Conservation (phyloP, 192 early-diverging fungal species). For the Pilobolus umbonatus region DNA sequence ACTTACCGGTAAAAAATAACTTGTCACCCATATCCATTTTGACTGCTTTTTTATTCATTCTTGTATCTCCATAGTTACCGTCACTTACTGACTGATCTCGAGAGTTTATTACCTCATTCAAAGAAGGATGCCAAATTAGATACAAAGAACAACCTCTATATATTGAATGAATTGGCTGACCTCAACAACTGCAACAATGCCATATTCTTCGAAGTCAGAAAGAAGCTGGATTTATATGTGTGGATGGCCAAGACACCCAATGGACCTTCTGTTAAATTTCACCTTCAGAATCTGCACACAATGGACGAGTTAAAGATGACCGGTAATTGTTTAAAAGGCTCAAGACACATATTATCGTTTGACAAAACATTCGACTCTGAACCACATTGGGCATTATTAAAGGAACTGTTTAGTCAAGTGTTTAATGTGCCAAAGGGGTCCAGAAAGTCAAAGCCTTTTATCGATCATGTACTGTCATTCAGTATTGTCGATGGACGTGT, state of each 20-base stretch:
- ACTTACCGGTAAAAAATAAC: constrained; percentile 58
- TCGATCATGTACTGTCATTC: constrained; percentile 92
- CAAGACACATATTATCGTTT: constrained; percentile 92
- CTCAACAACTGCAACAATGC: constrained; percentile 98
- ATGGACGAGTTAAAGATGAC: constrained; percentile 99
- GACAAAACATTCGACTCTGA: constrained; percentile 86
- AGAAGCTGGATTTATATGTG: constrained; percentile 89
- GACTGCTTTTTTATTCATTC: no score
- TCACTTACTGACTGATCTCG: constrained; percentile 88
- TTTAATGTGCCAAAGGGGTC: constrained; percentile 87
- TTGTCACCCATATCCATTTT: not conserved
- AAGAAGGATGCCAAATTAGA: constrained; percentile 97
- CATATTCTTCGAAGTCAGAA: constrained; percentile 93
- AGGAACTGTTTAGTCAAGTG: constrained; percentile 91
- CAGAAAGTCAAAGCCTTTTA: constrained; percentile 91
- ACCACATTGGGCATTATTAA: constrained; percentile 83
- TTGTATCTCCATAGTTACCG: constrained; percentile 64
- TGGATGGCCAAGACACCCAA: constrained; percentile 95
- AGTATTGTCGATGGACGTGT: constrained; percentile 82
- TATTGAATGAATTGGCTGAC: constrained; percentile 93
- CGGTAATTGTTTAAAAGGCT: constrained; percentile 96
- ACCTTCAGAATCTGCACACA: constrained; percentile 95
- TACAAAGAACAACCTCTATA: constrained; percentile 79
- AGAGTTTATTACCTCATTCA: constrained; percentile 83
- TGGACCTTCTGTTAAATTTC: constrained; percentile 92